phyloP scores from a whole-genome alignment of 2,329 filamentous ascomycete genomes.

The Penicillium sclerotiorum region DNA sequence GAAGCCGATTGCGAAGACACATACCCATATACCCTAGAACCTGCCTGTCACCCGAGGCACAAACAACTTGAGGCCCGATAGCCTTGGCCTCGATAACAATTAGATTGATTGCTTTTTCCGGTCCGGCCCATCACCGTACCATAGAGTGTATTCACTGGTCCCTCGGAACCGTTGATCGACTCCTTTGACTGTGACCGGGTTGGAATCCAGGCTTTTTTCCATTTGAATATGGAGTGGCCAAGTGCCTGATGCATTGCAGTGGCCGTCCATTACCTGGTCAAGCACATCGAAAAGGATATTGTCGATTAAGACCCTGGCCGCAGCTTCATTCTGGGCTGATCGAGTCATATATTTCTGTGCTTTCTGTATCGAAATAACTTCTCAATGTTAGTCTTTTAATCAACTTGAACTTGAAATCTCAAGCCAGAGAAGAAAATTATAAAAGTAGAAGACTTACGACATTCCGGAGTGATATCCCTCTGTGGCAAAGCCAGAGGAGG shows the following conservation, averaged over 20 bases:
- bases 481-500: not conserved
- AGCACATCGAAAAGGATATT: not conserved
- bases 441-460: not conserved
- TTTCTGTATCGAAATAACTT: not conserved
- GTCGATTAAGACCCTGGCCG: constrained; percentile 1
- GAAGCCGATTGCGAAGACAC: not conserved
- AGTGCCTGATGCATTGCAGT: not conserved
- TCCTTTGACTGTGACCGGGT: not conserved
- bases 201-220: not conserved
- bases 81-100: not conserved
- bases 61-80: not conserved
- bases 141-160: not conserved
- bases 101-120: constrained; percentile 1
- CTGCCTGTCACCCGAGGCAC: not conserved
- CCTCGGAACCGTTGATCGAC: constrained; percentile 1
- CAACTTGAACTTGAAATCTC: not conserved
- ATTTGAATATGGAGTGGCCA: not conserved
- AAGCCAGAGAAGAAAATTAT: not conserved
- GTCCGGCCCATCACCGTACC: constrained; percentile 1
- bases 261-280: constrained; percentile 1
- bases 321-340: not conserved
- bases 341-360: not conserved
- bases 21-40: not conserved
- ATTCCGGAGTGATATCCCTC: not conserved
- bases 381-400: not conserved